Percentiles rank a stretch among this genome's conserved stretches.
Evolutionary conservation across 202 grass and related monocot genomes (phyloP).

Genomic region (Eragrostis tef): DNA sequence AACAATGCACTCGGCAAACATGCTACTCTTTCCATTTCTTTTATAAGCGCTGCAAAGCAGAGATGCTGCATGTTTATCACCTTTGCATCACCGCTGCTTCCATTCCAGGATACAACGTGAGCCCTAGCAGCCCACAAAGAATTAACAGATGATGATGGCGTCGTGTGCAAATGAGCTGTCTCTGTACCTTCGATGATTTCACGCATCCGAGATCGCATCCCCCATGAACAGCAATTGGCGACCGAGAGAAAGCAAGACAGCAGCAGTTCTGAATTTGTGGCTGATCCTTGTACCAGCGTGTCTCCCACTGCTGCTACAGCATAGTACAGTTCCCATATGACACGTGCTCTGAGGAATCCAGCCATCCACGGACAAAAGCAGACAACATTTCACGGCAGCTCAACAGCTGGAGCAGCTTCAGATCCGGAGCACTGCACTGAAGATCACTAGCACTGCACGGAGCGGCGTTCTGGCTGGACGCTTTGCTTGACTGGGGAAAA

Average conservation of each 20-base stretch:
- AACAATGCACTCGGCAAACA: not conserved
- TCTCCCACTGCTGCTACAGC: constrained; percentile 55
- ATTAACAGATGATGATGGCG: not conserved
- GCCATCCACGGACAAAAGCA: constrained; percentile 12
- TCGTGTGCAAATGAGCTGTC: constrained; percentile 33
- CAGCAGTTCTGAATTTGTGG: not conserved
- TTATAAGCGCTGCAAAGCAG: not conserved
- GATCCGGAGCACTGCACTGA: constrained; percentile 23
- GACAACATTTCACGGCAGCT: constrained; percentile 16
- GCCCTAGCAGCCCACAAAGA: not conserved
- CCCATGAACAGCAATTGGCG: constrained; percentile 15
- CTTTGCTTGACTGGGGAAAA: too few relatives aligned
- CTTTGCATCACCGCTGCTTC: not conserved
- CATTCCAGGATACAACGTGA: not conserved
- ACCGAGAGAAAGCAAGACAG: not conserved
- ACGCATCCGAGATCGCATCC: constrained; percentile 42
- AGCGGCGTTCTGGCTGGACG: too few relatives aligned
- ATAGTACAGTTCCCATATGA: constrained; percentile 48
- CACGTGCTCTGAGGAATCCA: constrained; percentile 29
- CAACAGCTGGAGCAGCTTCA: constrained; percentile 3
- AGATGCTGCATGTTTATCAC: not conserved
- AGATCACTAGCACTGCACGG: too few relatives aligned
- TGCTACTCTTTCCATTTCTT: not conserved
- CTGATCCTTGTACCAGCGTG: constrained; percentile 46
- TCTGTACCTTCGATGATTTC: not conserved